Evolutionary conservation across 495 filamentous ascomycete species (phyloP), one percentile per base, ranked within the genome.

Genomic region (Jackrogersella multiformis): DNA sequence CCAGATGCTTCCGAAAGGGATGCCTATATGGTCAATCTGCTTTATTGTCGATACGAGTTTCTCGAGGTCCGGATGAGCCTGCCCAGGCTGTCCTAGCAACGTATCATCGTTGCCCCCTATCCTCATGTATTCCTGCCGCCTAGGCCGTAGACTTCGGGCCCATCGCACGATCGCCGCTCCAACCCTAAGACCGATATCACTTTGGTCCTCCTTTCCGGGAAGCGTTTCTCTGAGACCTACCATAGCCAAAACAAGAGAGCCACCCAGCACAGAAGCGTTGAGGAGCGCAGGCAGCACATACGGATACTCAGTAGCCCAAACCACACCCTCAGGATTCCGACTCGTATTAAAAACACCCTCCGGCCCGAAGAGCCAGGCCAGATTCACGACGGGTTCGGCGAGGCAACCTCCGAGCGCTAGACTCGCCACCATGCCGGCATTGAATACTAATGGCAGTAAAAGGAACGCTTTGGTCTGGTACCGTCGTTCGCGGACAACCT

Each of bases 401-500:
- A 94, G 76, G 24, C 87, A 74, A 10, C 92, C 92, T 15, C 91
- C 91, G 1, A 91, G 52, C 23, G 78, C 78, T 6, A 81, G 62
- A 16, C 79, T 77, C 1, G 68, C 61, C 52, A 94, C 89, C 21
- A 92, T 88, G 0, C 91, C 91, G 16, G 84, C 73, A 57, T 93
- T 94, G 64, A 91, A 93, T 39, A 87, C 90, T 83, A 94, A 88
- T 0, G 92, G 92, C 52, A 96, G 71, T n/a, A 95, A 77, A 32
- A 94, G 73, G 58, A 95, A 94, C 0, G 92, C 92, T 28, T 90
- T 82, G 12, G 86, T 87, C 78, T 92, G 91, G 66, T 86, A 90
- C 73, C 78, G 84, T 66, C 83, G 85, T 76, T 89, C 87, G 53
- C 78, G 70, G 5, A 89, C 79, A 34, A 86, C 83, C 76, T 96